Evolutionary conservation across 2,329 filamentous ascomycete genomes (phyloP).

Genomic region (Rasamsonia emersonii): DNA sequence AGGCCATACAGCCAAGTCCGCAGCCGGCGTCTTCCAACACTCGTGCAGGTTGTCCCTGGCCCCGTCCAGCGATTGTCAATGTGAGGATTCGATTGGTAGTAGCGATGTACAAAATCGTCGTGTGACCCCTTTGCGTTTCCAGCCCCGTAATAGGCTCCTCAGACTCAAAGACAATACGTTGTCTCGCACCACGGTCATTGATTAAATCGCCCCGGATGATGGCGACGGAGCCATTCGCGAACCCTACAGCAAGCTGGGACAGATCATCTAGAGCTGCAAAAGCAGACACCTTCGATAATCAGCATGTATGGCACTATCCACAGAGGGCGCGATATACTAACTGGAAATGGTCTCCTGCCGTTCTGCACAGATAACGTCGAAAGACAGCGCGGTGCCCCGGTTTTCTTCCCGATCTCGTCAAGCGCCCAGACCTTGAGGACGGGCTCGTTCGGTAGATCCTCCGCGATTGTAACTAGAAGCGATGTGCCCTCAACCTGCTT

Average conservation of each 20-base stretch:
- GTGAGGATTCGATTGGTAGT: slow-evolving; percentile 84
- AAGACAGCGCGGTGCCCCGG: slow-evolving; percentile 76
- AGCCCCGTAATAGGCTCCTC: slow-evolving; percentile 94
- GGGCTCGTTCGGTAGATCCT: slow-evolving; percentile 81
- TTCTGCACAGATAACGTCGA: slow-evolving; percentile 83
- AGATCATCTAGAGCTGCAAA: slow-evolving; percentile 82
- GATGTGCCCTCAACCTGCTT: slow-evolving; percentile 83
- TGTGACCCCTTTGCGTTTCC: slow-evolving; percentile 57
- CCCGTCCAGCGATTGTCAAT: slow-evolving; percentile 75
- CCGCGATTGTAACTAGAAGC: slow-evolving; percentile 68
- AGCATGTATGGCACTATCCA: background rate
- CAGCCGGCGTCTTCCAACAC: slow-evolving; percentile 85
- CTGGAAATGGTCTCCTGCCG: slow-evolving; percentile 85
- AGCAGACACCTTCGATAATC: slow-evolving; percentile 53
- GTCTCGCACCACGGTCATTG: slow-evolving; percentile 87
- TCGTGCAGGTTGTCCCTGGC: slow-evolving; percentile 80
- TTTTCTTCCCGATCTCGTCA: slow-evolving; percentile 90
- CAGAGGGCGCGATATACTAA: slow-evolving; percentile 29
- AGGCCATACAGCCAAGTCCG: slow-evolving; percentile 88
- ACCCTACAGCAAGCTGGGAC: slow-evolving; percentile 87
- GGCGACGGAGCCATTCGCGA: slow-evolving; percentile 89
- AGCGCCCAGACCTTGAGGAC: slow-evolving; percentile 95
- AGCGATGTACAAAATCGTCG: slow-evolving; percentile 79
- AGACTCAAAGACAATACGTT: slow-evolving; percentile 90
- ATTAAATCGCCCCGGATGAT: slow-evolving; percentile 90